phyloP scores from a whole-genome alignment of 2,329 filamentous ascomycete genomes.

The Neofusicoccum ribis region DNA sequence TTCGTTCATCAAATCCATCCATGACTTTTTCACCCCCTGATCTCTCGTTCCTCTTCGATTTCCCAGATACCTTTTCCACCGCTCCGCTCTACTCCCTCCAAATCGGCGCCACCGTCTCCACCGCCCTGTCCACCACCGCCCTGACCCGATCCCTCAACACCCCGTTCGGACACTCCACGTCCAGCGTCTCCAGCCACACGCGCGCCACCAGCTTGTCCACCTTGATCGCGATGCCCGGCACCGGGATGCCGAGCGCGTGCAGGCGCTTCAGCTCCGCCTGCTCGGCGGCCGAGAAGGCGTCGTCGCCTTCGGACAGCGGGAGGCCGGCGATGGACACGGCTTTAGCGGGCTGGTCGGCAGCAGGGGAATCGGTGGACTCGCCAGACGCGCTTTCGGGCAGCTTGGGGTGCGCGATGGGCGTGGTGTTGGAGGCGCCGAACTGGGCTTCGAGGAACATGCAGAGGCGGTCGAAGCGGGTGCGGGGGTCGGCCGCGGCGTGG shows the following conservation, averaged over 20 bases:
- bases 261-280: slow-evolving; percentile 70
- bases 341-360: slow-evolving; percentile 31
- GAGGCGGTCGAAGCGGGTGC: slow-evolving; percentile 79
- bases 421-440: slow-evolving; percentile 75
- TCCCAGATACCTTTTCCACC: background rate
- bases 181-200: slow-evolving; percentile 88
- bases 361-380: slow-evolving; percentile 2
- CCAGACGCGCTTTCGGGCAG: slow-evolving; percentile 33
- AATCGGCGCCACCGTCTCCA: slow-evolving; percentile 81
- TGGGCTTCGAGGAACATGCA: slow-evolving; percentile 97
- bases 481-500: slow-evolving; percentile 68
- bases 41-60: background rate
- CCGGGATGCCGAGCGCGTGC: slow-evolving; percentile 81
- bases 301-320: slow-evolving; percentile 21
- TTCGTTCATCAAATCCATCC: background rate
- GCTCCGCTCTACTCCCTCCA: slow-evolving; percentile 33
- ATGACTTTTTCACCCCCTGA: too few species aligned
- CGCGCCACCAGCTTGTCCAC: slow-evolving; percentile 85
- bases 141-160: slow-evolving; percentile 81
- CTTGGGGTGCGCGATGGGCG: slow-evolving; percentile 70
- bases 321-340: slow-evolving; percentile 9
- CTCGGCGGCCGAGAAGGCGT: slow-evolving; percentile 27
- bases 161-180: slow-evolving; percentile 81
- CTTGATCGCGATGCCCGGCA: slow-evolving; percentile 82
- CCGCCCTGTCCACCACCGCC: slow-evolving; percentile 84